phyloP scores from a whole-genome alignment of 139 green algal genomes.

The Yamagishiella unicocca region DNA sequence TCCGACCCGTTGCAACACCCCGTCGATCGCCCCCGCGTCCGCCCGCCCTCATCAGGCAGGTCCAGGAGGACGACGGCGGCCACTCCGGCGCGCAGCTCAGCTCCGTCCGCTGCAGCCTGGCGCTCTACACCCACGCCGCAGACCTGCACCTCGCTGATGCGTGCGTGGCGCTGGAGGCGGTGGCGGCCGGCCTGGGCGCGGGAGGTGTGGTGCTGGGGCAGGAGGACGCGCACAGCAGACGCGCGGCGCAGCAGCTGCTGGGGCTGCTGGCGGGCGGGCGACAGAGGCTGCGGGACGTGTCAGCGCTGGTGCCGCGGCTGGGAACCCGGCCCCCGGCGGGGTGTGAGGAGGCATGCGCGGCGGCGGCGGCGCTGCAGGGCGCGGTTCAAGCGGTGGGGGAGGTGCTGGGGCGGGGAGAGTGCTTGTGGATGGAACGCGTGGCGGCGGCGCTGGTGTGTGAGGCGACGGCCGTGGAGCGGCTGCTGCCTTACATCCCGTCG shows the following conservation, averaged over 20 bases:
- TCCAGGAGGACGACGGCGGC: background rate
- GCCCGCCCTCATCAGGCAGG: background rate
- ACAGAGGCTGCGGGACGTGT: background rate
- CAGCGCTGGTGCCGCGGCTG: background rate
- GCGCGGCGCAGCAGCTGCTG: background rate
- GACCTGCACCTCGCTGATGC: slow-evolving; percentile 10
- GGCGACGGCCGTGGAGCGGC: no score
- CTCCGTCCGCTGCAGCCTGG: slow-evolving; percentile 25
- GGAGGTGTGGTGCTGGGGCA: background rate
- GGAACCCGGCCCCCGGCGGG: background rate
- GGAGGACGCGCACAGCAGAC: background rate
- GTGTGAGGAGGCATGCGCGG: background rate
- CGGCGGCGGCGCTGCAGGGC: background rate
- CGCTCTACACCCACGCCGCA: slow-evolving; percentile 1
- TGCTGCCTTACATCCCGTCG: no score
- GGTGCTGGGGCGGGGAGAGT: background rate
- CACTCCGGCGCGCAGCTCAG: background rate
- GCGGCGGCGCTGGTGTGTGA: background rate
- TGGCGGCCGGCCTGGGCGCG: background rate
- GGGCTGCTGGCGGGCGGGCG: background rate
- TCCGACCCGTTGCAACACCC: background rate
- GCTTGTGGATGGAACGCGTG: background rate
- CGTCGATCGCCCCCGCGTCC: background rate
- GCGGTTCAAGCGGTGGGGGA: background rate
- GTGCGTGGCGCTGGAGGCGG: background rate